Evolutionary conservation across 768 basidiomycete species (phyloP).

Genomic region (Rubroboletus satanas): DNA sequence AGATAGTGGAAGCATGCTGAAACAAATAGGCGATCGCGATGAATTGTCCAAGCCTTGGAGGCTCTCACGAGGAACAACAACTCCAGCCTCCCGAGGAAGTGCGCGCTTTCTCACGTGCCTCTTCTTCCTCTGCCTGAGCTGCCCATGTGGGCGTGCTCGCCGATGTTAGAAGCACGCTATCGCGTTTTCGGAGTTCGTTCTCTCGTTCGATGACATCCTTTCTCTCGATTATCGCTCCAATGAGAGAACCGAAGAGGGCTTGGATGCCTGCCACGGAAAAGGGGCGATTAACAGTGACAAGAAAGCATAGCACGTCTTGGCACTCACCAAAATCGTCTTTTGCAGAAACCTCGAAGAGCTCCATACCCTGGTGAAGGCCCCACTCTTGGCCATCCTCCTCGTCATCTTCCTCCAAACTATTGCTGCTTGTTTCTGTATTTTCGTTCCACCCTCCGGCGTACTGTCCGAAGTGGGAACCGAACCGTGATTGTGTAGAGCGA

Average conservation of each 20-base stretch:
- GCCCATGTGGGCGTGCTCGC: constrained; percentile 67
- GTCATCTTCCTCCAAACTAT: constrained; percentile 65
- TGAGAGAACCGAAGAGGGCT: constrained; percentile 74
- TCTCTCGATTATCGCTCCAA: constrained; percentile 71
- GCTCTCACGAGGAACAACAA: constrained; percentile 55
- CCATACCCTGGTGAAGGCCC: constrained; percentile 80
- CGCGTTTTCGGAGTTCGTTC: constrained; percentile 73
- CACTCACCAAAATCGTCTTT: constrained; percentile 75
- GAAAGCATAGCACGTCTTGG: not conserved
- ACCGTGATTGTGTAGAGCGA: constrained; percentile 48
- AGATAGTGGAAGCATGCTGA: constrained; percentile 22
- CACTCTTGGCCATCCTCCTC: constrained; percentile 55
- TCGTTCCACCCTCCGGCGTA: constrained; percentile 54
- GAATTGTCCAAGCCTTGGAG: constrained; percentile 1
- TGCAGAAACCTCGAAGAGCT: constrained; percentile 87
- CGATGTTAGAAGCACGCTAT: constrained; percentile 75
- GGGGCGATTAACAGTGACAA: constrained; percentile 14
- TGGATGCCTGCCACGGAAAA: constrained; percentile 58
- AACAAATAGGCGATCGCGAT: constrained; percentile 9
- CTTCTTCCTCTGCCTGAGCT: constrained; percentile 77
- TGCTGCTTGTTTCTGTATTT: constrained; percentile 56
- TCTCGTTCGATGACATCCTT: constrained; percentile 80
- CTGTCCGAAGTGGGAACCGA: constrained; percentile 53
- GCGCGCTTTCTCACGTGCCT: constrained; percentile 54
- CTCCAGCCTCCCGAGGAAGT: constrained; percentile 54